phyloP scores from a whole-genome alignment of 1,284 basidiomycete species.

The Ustilago tritici region DNA sequence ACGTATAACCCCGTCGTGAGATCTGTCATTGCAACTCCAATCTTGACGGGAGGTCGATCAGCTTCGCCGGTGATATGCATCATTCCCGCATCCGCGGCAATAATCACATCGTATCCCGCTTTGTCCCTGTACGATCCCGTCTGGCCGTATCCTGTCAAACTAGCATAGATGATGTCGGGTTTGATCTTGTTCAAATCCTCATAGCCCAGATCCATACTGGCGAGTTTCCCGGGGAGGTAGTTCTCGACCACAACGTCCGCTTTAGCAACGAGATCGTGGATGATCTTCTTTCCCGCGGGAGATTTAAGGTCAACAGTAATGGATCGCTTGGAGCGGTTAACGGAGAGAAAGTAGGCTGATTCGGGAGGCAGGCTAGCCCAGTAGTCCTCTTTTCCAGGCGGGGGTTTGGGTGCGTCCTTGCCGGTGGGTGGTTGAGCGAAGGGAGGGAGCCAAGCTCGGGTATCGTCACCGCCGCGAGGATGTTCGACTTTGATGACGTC shows the following conservation, averaged over 20 bases:
- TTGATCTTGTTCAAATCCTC: constrained; percentile 85
- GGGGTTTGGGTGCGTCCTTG: constrained; percentile 39
- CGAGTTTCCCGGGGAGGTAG: constrained; percentile 77
- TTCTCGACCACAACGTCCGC: constrained; percentile 80
- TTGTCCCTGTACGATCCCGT: constrained; percentile 86
- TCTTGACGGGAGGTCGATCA: constrained; percentile 85
- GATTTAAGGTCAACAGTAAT: constrained; percentile 89
- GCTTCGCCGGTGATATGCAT: constrained; percentile 81
- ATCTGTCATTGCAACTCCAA: constrained; percentile 84
- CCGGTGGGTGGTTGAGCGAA: constrained; percentile 45
- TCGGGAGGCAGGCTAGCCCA: constrained; percentile 79
- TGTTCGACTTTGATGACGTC: constrained; percentile 82
- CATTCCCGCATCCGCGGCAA: constrained; percentile 64
- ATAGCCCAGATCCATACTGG: constrained; percentile 85
- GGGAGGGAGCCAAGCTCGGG: constrained; percentile 73
- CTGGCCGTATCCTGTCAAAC: constrained; percentile 93
- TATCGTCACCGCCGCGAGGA: constrained; percentile 83
- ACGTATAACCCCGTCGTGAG: constrained; percentile 92
- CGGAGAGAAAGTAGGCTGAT: constrained; percentile 90
- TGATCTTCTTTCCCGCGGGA: constrained; percentile 80
- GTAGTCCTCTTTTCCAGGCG: constrained; percentile 73
- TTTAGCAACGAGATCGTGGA: constrained; percentile 79
- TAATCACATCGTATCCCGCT: constrained; percentile 72
- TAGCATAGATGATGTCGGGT: constrained; percentile 85
- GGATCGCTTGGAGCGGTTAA: constrained; percentile 86